Base-by-base conservation (phyloP, 2,329 filamentous ascomycete species). In the Pseudogymnoascus sp. region DNA sequence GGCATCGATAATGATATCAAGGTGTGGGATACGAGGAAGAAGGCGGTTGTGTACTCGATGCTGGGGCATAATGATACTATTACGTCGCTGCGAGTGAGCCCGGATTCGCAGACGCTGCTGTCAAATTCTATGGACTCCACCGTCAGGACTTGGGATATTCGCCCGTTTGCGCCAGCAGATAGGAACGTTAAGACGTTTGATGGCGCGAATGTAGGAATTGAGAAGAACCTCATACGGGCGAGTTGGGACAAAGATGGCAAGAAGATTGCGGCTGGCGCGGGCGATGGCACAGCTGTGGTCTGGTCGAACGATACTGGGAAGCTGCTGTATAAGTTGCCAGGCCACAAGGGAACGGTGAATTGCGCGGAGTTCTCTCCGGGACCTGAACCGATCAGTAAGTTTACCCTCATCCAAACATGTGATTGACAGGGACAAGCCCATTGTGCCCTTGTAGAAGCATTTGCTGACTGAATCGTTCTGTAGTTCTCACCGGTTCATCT, bases 1-100 rank as follows among this genome's bases (percentile, higher is more conserved):
- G 90, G 93, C 21, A 97, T 99, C 69, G 95, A 97, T 77, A 97
- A 97, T 73, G 92, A 96, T 70, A 96, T 99, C 74, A 91, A 93
- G 71, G 93, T 96, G 18, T 99, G 95, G 93, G 95, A 99, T 76
- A 78, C 97, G 72, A 86, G 95, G 68, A 97, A 96, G 79, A 92
- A 96, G 76, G 84, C 88, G 5, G 84, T 96, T 2, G 86, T 91
- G 5, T 97, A 97, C 76, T 88, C 89, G 1, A 87, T 99, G 81
- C 77, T 89, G 11, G 95, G 95, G 0, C 95, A 99, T 74, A 88
- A 86, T 62, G 95, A 99, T 73, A 97, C 93, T 0, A 82, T 99
- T 67, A 96, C 93, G 2, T 96, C 92, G 11, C 80, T 99, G 57
- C 83, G 89, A 62, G 85, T 97, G n/a, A 97, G 93, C 1, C 93